A percentile compares a stretch with the other conserved stretches of the same genome.
These are phyloP conservation scores for Pyrenochaeta sp. DNA, from an alignment of 2,329 filamentous ascomycete species.

Conservation along the genomic window DNA sequence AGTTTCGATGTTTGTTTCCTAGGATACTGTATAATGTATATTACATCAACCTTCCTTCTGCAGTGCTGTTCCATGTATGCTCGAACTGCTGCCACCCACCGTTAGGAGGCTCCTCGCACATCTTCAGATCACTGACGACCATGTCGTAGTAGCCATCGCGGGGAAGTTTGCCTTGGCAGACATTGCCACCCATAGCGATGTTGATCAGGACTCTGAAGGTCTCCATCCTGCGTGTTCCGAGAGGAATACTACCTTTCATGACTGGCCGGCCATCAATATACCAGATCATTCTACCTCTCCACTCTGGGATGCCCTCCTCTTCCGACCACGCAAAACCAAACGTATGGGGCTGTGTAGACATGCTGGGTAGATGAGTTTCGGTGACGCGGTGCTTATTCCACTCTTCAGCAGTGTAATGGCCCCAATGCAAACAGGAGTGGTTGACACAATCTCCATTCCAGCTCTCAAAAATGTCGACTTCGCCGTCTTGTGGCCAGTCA, in stretches of 20 bases:
- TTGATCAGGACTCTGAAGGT: conserved; percentile 66
- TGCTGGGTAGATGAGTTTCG: conserved; percentile 59
- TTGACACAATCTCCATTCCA: conserved; percentile 67
- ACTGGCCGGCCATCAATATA: conserved; percentile 65
- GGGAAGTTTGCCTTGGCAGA: conserved; percentile 62
- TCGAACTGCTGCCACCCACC: conserved; percentile 65
- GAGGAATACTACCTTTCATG: conserved; percentile 64
- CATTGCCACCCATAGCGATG: conserved; percentile 68
- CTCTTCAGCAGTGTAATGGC: conserved; percentile 62
- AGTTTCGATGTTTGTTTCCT: too few relatives aligned
- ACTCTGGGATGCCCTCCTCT: conserved; percentile 50
- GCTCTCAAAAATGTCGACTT: conserved; percentile 68
- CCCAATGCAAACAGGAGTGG: conserved; percentile 67
- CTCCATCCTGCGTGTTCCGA: conserved; percentile 61
- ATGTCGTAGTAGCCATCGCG: conserved; percentile 64
- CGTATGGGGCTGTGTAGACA: conserved; percentile 56
- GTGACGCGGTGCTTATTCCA: conserved; percentile 64
- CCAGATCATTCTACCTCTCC: conserved; percentile 62
- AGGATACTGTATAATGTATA: too few relatives aligned
- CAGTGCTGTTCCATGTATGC: conserved; percentile 55
- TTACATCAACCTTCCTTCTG: conserved; percentile 43
- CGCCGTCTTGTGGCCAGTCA: conserved; percentile 65
- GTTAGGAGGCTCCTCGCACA: conserved; percentile 61
- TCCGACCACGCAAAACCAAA: conserved; percentile 67
- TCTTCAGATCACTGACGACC: conserved; percentile 60